Evolutionary conservation across 768 basidiomycete species (phyloP).

Genomic region (Sarcodon aspratus): DNA sequence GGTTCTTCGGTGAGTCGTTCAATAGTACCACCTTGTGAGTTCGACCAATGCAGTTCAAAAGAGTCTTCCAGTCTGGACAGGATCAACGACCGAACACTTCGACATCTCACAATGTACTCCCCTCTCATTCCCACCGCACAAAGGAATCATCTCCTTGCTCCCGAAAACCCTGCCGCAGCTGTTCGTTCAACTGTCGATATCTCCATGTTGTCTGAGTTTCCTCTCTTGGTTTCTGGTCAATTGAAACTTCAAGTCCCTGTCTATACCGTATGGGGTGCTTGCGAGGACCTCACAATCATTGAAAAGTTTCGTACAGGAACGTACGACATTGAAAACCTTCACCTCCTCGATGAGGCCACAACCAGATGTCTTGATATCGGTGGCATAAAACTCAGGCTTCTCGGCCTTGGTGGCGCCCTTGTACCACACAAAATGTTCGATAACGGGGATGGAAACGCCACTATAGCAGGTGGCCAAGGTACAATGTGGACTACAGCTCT

Average conservation of each 20-base stretch:
- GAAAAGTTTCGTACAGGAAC: constrained; percentile 85
- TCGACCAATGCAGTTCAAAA: constrained; percentile 17
- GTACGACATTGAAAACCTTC: constrained; percentile 82
- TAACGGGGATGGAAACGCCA: constrained; percentile 87
- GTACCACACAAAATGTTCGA: constrained; percentile 93
- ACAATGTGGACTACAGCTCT: constrained; percentile 99
- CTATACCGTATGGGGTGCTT: constrained; percentile 94
- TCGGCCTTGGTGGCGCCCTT: constrained; percentile 94
- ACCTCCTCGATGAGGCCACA: constrained; percentile 92
- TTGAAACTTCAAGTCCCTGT: constrained; percentile 89
- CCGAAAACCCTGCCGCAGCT: constrained; percentile 52
- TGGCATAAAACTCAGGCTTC: constrained; percentile 83
- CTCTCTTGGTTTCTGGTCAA: constrained; percentile 79
- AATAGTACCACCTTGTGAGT: not conserved
- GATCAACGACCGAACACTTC: constrained; percentile 92
- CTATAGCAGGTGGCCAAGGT: constrained; percentile 96
- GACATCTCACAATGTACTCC: constrained; percentile 94
- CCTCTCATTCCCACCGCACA: constrained; percentile 82
- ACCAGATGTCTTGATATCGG: constrained; percentile 86
- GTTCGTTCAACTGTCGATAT: constrained; percentile 71
- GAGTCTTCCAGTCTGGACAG: constrained; percentile 73
- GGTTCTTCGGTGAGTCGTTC: constrained; percentile 71
- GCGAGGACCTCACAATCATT: constrained; percentile 87
- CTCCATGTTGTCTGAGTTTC: constrained; percentile 86
- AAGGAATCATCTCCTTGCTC: constrained; percentile 63